Conservation (phyloP, 495 filamentous ascomycete species). For the Aspergillus sclerotioniger region DNA sequence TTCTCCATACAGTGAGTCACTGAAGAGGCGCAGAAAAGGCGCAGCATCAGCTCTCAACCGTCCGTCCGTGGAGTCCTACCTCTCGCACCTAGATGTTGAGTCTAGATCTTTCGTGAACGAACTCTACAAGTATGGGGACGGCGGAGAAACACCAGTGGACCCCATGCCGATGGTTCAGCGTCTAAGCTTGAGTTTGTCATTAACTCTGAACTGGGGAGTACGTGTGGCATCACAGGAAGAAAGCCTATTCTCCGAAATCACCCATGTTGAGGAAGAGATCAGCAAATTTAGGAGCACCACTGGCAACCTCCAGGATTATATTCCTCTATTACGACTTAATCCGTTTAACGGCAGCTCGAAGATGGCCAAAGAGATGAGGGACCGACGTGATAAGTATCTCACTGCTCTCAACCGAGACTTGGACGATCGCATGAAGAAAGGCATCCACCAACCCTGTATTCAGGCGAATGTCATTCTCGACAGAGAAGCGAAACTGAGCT, state of each 20-base stretch:
- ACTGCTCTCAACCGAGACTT: constrained; percentile 50
- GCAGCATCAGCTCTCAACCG: constrained; percentile 62
- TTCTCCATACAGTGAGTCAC: constrained; percentile 59
- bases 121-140: constrained; percentile 52
- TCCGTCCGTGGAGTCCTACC: constrained; percentile 58
- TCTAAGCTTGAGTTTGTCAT: constrained; percentile 52
- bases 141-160: constrained; percentile 52
- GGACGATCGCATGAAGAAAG: constrained; percentile 57
- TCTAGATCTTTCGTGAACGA: constrained; percentile 59
- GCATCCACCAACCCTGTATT: constrained; percentile 60
- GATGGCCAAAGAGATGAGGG: constrained; percentile 56
- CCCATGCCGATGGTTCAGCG: constrained; percentile 62
- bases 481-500: constrained; percentile 56
- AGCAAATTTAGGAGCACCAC: constrained; percentile 59
- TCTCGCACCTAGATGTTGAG: constrained; percentile 60
- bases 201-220: constrained; percentile 64
- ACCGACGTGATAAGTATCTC: constrained; percentile 59
- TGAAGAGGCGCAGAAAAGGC: constrained; percentile 63
- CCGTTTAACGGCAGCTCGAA: constrained; percentile 51
- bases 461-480: constrained; percentile 63
- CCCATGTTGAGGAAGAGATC: constrained; percentile 59
- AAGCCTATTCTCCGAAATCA: constrained; percentile 60
- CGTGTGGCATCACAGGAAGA: constrained; percentile 58
- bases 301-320: constrained; percentile 63
- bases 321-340: constrained; percentile 58